Base-by-base conservation (phyloP, 192 early-diverging fungal genomes). In the Mortierella alpina region DNA sequence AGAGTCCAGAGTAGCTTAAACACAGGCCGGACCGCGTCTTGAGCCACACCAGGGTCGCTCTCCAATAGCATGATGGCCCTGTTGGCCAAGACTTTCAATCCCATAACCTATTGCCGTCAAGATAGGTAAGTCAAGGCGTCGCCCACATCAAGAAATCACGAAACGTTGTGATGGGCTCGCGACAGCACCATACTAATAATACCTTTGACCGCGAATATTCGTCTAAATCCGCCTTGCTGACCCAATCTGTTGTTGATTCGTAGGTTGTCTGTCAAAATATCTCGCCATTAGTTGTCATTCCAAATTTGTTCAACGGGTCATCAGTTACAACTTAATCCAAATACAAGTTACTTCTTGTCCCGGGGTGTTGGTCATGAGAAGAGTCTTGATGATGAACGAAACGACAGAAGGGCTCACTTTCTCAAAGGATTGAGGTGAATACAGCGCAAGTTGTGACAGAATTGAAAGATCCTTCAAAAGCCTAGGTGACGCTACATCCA, bases 21-120 rank as follows among this genome's bases (percentile, higher is more conserved):
- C 0, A 93, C 84, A 3, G 88, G 86, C 11, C 66, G 79, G 17
- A 83, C 85, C 10, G 84, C 58, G 2, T 84, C 86, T 14, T 84
- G 67, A 8, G 77, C 82, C n/a, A 76, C 63, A 9, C 66, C 62
- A 40, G 72, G 55, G 14, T 86, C 59, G 53, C 75, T 44, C 9
- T 87, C 86, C 47, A 87, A 68, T 23, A 97, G 72, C 18, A 67
- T 65, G 50, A 80, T 72, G 20, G 70, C 59, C 71, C 93, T 88
- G 66, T 89, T 91, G 8, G 91, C 84, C 52, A 96, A 75, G 14
- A 94, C 63, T 67, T 94, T 92, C 13, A 93, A 41, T 1, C 84
- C 90, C 45, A 91, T 65, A 40, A 91, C 68, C 88, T 91, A 75
- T 46, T 72, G 45, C 39, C n/a, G 57, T 57, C 8, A 8, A 64